These are phyloP conservation scores for Staphylotrichum tortipilum DNA, from an alignment of 495 filamentous ascomycete species.

Conservation along the genomic window DNA sequence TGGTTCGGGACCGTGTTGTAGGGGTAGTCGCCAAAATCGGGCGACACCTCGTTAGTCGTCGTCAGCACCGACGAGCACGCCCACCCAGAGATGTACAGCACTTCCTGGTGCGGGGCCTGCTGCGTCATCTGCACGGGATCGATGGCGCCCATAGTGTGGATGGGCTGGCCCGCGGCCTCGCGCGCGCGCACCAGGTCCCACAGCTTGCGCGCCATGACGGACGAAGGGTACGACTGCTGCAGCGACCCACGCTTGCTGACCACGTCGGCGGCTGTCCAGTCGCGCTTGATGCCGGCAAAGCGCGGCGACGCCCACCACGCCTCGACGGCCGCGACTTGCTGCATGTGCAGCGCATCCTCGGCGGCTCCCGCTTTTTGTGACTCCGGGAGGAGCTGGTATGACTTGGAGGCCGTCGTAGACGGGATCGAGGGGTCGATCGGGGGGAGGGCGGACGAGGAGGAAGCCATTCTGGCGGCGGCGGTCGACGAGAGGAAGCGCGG, in stretches of 20 bases:
- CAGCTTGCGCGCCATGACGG: slow-evolving; percentile 85
- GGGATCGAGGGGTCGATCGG: slow-evolving; percentile 38
- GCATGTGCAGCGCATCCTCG: slow-evolving; percentile 72
- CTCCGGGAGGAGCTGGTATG: slow-evolving; percentile 72
- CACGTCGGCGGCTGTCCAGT: slow-evolving; percentile 83
- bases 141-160: slow-evolving; percentile 96
- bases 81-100: slow-evolving; percentile 94
- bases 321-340: slow-evolving; percentile 72
- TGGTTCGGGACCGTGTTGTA: slow-evolving; percentile 99
- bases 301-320: slow-evolving; percentile 80
- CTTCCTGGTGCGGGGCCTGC: slow-evolving; percentile 90
- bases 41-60: slow-evolving; percentile 89
- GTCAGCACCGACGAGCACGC: slow-evolving; percentile 90
- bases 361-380: slow-evolving; percentile 61
- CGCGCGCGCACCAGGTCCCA: slow-evolving; percentile 78
- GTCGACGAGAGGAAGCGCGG: slow-evolving; percentile 17
- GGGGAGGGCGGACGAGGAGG: slow-evolving; percentile 13
- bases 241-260: slow-evolving; percentile 86
- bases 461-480: slow-evolving; percentile 23
- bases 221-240: slow-evolving; percentile 81
- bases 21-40: slow-evolving; percentile 96
- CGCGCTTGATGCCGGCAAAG: slow-evolving; percentile 80
- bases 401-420: slow-evolving; percentile 53
- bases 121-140: slow-evolving; percentile 99
- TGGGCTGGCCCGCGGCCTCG: slow-evolving; percentile 67